Evolutionary conservation across 305 asterid species (phyloP).

Genomic region (Solanum hybrid): DNA sequence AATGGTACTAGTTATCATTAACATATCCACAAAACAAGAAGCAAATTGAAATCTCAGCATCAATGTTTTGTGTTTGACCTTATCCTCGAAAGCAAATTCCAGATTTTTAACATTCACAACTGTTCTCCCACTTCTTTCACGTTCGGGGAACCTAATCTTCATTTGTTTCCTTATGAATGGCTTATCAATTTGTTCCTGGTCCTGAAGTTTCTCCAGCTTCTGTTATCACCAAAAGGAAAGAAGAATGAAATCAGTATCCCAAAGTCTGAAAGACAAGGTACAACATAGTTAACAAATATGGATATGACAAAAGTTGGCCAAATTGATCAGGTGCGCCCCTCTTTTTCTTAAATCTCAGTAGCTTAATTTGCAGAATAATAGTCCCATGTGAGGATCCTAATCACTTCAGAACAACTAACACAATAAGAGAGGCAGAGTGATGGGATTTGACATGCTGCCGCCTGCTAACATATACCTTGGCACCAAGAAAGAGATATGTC

Average conservation of each 20-base stretch:
- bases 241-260: slow-evolving; percentile 2
- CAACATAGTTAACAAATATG: background rate
- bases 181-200: slow-evolving; percentile 82
- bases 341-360: background rate
- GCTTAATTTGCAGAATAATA: background rate
- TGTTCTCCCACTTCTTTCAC: slow-evolving; percentile 84
- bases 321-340: background rate
- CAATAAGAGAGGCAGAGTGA: background rate
- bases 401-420: background rate
- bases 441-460: background rate
- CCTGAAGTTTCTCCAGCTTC: slow-evolving; percentile 95
- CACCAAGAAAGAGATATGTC: background rate
- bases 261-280: background rate
- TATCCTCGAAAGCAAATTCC: slow-evolving; percentile 65
- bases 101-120: slow-evolving; percentile 62
- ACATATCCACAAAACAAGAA: background rate
- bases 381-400: background rate
- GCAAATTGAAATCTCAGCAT: background rate
- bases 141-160: slow-evolving; percentile 94
- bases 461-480: background rate
- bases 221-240: slow-evolving; percentile 25
- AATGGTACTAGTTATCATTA: background rate
- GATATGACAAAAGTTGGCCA: background rate
- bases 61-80: slow-evolving; percentile 34
- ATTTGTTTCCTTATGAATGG: slow-evolving; percentile 97